These are phyloP conservation scores for Schrenkiella parvula DNA, from an alignment of 345 rosid species.

Conservation along the genomic window DNA sequence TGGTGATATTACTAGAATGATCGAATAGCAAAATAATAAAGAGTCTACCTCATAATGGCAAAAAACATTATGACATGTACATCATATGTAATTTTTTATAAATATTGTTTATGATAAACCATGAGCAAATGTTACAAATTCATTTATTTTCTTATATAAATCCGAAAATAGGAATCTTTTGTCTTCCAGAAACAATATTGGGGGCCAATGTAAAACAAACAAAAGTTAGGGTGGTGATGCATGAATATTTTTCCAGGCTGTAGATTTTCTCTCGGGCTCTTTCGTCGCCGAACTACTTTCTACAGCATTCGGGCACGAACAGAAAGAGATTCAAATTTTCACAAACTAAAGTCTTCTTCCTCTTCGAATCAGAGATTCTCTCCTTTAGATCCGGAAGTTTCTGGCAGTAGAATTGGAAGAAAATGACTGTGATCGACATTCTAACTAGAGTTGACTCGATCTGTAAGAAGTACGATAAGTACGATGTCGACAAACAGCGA, in stretches of 20 bases:
- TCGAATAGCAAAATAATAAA: too few relatives aligned
- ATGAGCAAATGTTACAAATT: too few relatives aligned
- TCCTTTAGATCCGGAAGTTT: conserved; percentile 21
- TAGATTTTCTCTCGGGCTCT: conserved; percentile 7
- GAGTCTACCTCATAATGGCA: too few relatives aligned
- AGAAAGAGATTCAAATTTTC: conserved; percentile 7
- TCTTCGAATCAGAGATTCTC: conserved; percentile 13
- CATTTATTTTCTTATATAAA: too few relatives aligned
- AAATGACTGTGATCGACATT: conserved; percentile 94
- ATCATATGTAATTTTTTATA: too few relatives aligned
- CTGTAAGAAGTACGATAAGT: conserved; percentile 90
- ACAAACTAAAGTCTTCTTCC: background rate
- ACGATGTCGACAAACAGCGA: conserved; percentile 83
- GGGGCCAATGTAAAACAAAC: background rate
- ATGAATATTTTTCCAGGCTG: conserved; percentile 12
- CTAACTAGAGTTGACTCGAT: conserved; percentile 88
- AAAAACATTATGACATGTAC: too few relatives aligned
- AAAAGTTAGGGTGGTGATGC: background rate
- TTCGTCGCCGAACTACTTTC: conserved; percentile 11
- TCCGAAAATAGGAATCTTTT: background rate
- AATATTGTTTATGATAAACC: too few relatives aligned
- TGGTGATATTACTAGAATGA: too few relatives aligned
- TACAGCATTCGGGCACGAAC: background rate
- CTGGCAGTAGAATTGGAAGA: conserved; percentile 6
- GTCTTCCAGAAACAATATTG: background rate